phyloP scores from a whole-genome alignment of 805 yeast genomes.

The Zygotorulaspora florentina region DNA sequence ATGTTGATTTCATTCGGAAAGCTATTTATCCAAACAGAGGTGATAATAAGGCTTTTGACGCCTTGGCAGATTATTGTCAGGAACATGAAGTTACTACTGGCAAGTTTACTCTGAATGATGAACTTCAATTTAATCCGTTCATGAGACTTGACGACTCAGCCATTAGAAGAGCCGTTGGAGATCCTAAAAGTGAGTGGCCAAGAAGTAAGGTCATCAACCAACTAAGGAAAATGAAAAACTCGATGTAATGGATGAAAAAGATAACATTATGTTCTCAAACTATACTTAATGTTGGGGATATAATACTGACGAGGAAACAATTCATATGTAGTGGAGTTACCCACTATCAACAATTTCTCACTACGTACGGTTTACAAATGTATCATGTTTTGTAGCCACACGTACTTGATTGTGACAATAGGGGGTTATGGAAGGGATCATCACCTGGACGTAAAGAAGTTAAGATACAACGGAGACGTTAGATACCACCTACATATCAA shows the following conservation, averaged over 20 bases:
- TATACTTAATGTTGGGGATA: too few relatives aligned
- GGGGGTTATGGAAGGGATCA: too few relatives aligned
- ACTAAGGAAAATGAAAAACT: constrained; percentile 75
- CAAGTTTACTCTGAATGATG: constrained; percentile 76
- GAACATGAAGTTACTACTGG: constrained; percentile 79
- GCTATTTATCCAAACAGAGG: constrained; percentile 45
- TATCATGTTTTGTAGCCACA: too few relatives aligned
- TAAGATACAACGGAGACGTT: too few relatives aligned
- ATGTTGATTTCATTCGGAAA: constrained; percentile 70
- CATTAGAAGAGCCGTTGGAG: constrained; percentile 57
- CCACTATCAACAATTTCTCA: too few relatives aligned
- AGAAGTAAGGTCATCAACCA: constrained; percentile 61
- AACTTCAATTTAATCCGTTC: constrained; percentile 80
- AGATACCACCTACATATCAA: too few relatives aligned
- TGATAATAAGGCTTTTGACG: constrained; percentile 45
- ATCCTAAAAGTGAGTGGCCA: constrained; percentile 32
- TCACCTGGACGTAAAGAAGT: too few relatives aligned
- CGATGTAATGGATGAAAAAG: constrained; percentile 31
- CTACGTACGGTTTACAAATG: too few relatives aligned
- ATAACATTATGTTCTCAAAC: not conserved
- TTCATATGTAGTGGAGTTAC: too few relatives aligned
- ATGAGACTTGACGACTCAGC: constrained; percentile 68
- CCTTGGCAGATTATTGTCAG: constrained; percentile 48
- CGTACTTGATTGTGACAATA: too few relatives aligned
- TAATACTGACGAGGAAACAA: too few relatives aligned